phyloP scores from a whole-genome alignment of 352 stramenopile genomes.

The Phytophthora constricta region DNA sequence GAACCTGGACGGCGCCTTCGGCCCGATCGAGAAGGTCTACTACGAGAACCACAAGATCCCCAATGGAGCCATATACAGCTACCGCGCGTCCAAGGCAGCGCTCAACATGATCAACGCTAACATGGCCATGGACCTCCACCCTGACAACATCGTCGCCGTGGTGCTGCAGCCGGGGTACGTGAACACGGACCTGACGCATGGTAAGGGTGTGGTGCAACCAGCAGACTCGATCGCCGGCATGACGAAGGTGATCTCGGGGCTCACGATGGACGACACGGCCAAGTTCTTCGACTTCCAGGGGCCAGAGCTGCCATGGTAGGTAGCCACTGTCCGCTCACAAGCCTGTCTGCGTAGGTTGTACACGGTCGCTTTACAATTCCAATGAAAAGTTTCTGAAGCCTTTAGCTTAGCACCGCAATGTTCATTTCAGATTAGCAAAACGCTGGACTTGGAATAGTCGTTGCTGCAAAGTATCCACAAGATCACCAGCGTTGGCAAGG shows the following conservation, averaged over 20 bases:
- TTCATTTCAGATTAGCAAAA: too few relatives aligned
- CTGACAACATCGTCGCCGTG: conserved; percentile 46
- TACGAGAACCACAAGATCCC: background rate
- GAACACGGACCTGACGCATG: conserved; percentile 48
- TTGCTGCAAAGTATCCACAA: too few relatives aligned
- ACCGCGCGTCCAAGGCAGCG: conserved; percentile 68
- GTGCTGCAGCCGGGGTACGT: conserved; percentile 65
- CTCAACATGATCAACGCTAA: conserved; percentile 53
- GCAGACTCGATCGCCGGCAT: conserved; percentile 47
- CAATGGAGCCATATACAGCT: conserved; percentile 56
- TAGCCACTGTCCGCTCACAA: too few relatives aligned
- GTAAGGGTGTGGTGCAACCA: conserved; percentile 31
- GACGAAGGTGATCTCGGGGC: conserved; percentile 28
- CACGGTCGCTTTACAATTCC: too few relatives aligned
- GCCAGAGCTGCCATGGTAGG: conserved; percentile 51
- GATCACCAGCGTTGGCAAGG: too few relatives aligned
- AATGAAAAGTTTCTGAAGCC: too few relatives aligned
- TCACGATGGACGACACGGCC: conserved; percentile 47
- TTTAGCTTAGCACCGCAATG: too few relatives aligned
- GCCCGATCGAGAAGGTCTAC: conserved; percentile 29
- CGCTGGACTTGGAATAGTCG: too few relatives aligned
- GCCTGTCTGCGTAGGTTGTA: too few relatives aligned
- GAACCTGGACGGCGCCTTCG: conserved; percentile 14
- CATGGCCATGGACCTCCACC: conserved; percentile 49
- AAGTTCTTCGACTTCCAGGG: conserved; percentile 61